Percentiles rank a stretch among this genome's conserved stretches.
phyloP scores from a whole-genome alignment of 441 rosid species.

The Biscutella laevigata region DNA sequence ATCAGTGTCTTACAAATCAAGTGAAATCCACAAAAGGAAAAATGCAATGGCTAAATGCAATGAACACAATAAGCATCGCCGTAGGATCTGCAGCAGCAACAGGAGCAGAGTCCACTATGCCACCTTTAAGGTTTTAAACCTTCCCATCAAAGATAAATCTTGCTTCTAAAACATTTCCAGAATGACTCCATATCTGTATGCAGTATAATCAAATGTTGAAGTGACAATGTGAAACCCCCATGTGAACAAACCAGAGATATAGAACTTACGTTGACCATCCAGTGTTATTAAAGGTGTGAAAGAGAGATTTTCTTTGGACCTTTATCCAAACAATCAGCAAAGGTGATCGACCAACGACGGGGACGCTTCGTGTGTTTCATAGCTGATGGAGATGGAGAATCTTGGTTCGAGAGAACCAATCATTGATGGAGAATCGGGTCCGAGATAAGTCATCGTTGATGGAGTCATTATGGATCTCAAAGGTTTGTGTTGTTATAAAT shows the following conservation, averaged over 20 bases:
- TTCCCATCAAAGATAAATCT: slow-evolving; percentile 49
- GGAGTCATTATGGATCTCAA: no score
- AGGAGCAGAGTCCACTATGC: slow-evolving; percentile 96
- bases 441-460: no score
- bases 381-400: no score
- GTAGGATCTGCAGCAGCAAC: slow-evolving; percentile 91
- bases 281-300: slow-evolving; percentile 95
- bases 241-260: not conserved
- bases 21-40: not conserved
- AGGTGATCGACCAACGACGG: slow-evolving; percentile 71
- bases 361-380: no score
- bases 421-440: no score
- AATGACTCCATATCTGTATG: slow-evolving; percentile 73
- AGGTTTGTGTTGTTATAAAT: no score
- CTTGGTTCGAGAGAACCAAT: no score
- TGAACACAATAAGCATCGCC: slow-evolving; percentile 7
- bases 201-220: not conserved
- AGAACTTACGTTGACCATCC: slow-evolving; percentile 84
- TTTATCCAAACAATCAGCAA: slow-evolving; percentile 87
- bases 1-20: no score
- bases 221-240: not conserved
- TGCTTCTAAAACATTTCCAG: slow-evolving; percentile 76
- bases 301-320: slow-evolving; percentile 69
- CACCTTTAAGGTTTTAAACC: slow-evolving; percentile 75
- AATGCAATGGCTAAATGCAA: not conserved